Percentiles rank a stretch among this genome's conserved stretches.
Evolutionary conservation across 306 rosid genomes (phyloP).

Genomic region (Parietaria judaica): DNA sequence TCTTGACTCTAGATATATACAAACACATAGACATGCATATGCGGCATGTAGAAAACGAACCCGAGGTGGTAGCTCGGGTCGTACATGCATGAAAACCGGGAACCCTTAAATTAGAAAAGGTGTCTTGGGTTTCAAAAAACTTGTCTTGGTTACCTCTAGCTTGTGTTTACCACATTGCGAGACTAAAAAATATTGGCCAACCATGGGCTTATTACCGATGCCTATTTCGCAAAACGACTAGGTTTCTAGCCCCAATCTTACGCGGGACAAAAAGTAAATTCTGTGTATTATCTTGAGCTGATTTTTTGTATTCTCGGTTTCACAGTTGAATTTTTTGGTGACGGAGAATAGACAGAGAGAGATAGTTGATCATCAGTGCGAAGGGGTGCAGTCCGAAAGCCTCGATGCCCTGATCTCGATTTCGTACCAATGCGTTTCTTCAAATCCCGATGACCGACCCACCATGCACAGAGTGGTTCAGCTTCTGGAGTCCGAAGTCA

Average conservation of each 20-base stretch:
- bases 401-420: slow-evolving; percentile 81
- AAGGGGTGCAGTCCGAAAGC: slow-evolving; percentile 78
- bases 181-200: no score
- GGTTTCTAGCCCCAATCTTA: no score
- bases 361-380: slow-evolving; percentile 72
- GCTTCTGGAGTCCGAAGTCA: slow-evolving; percentile 87
- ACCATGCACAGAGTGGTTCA: slow-evolving; percentile 96
- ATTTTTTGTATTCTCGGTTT: background rate
- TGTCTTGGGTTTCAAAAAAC: no score
- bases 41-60: no score
- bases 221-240: no score
- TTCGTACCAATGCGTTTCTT: slow-evolving; percentile 83
- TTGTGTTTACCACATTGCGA: no score
- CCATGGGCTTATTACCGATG: no score
- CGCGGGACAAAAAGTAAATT: background rate
- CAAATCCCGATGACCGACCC: slow-evolving; percentile 87
- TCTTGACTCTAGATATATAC: background rate
- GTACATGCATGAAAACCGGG: no score
- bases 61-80: no score
- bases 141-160: no score
- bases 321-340: slow-evolving; percentile 87
- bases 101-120: no score
- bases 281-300: slow-evolving; percentile 13
- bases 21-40: no score
- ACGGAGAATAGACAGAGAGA: slow-evolving; percentile 75